phyloP scores from a whole-genome alignment of 139 green algal species.

The Chlorella sp. region DNA sequence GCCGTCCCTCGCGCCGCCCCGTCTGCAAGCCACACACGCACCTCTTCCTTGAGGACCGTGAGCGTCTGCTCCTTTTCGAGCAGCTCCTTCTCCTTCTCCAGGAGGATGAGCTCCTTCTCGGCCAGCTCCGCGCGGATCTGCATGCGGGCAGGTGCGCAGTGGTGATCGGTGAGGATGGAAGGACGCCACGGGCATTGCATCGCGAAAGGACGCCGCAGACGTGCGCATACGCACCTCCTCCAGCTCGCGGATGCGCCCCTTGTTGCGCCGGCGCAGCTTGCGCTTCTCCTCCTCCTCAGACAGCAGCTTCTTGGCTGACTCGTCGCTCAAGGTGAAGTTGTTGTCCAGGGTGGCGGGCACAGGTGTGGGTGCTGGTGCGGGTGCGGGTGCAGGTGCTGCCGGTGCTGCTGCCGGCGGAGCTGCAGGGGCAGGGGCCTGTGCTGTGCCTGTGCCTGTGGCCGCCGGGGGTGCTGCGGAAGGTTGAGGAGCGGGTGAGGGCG shows the following conservation, averaged over 20 bases:
- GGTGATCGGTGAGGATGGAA: too few relatives aligned
- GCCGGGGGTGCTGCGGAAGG: too few relatives aligned
- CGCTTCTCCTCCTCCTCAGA: neutral
- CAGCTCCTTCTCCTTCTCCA: constrained; percentile 65
- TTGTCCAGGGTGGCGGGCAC: neutral
- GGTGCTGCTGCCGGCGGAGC: neutral
- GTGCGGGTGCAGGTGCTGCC: neutral
- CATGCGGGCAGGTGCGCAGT: too few relatives aligned
- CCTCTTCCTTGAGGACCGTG: constrained; percentile 56
- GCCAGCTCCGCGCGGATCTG: constrained; percentile 59
- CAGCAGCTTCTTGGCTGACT: neutral
- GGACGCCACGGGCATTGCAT: too few relatives aligned
- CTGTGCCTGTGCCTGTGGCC: too few relatives aligned
- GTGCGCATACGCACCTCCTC: neutral
- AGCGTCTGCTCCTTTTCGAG: constrained; percentile 68
- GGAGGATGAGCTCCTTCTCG: constrained; percentile 60
- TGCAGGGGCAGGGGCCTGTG: neutral
- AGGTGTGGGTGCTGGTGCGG: neutral
- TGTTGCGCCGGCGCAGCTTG: neutral
- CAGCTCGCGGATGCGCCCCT: neutral
- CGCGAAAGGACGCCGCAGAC: too few relatives aligned
- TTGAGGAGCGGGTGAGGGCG: too few relatives aligned
- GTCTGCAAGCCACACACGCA: constrained; percentile 11
- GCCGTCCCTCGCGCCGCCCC: too few relatives aligned
- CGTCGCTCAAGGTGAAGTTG: neutral